Evolutionary conservation across 148 eudicot species (phyloP), one percentile per base, ranked within the genome.

Genomic region (Tetragonia tetragonoides): DNA sequence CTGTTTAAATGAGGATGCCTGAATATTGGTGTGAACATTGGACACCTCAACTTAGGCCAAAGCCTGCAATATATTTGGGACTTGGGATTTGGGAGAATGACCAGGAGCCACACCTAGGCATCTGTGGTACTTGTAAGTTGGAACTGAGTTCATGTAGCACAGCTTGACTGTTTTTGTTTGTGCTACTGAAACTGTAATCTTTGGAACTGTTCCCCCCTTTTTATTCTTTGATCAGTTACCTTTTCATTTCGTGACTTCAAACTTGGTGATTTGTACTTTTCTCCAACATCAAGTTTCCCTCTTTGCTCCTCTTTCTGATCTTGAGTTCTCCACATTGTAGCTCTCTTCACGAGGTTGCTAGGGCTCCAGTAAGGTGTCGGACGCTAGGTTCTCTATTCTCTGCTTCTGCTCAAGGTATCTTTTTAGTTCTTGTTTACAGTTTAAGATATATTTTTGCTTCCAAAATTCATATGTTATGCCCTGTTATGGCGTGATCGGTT

Each of bases 331-430:
- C 14, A 15, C 18, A 47, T 49, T 82, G 69, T 65, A 63, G 82
- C 56, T 74, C 69, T 66, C 21, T 17, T 15, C 38, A 10, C 17
- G 53, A 82, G 73, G 14, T 68, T 34, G 16, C 76, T 20, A 84
- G 74, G 66, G 61, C 74, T 72, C 63, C 68, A 16, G 49, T 71
- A 73, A 68, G 83, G 69, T 73, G 81, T 34, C 74, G 75, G 62
- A 84, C 83, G 56, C 44, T 80, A 24, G 71, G 76, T 40, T 73
- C 83, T 41, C 11, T 77, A 40, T 37, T 77, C 42, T 80, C 80
- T 11, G 76, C 80, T 40, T 80, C 89, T 74, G 89, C 86, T 76
- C 86, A 83, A 59, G 93, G 93, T 88, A 83, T 77, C 59, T 70
- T 11, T 74, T 54, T n/a, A 73, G 46, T 54, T 3, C 69, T 61